Evolutionary conservation across 768 basidiomycete species (phyloP), one percentile per base, ranked within the genome.

Genomic region (Leucocoprinus sp.): DNA sequence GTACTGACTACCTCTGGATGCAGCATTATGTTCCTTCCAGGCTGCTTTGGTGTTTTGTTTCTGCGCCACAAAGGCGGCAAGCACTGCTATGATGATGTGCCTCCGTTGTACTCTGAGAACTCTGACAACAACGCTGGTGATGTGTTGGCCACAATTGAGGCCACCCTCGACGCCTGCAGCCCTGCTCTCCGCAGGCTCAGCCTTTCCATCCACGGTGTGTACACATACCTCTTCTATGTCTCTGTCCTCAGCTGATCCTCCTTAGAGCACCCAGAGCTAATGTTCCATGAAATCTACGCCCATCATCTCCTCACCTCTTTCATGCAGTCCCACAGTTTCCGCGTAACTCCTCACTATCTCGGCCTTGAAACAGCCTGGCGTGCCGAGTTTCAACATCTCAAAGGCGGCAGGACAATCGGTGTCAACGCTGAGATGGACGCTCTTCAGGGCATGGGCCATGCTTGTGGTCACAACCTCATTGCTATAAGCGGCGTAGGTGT

Each of bases 381-480:
- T 18, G 88, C 88, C 0, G 72, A 70, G 1, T 89, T 76, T 54
- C 64, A 71, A 12, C 70, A 80, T 52, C 81, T 83, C 6, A 58
- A 65, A 22, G 85, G 83, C 7, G 85, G 84, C 4, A 72, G 78
- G 43, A 78, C 74, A 0, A 74, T 90, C 22, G 87, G 87, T 0
- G 66, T 91, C 47, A 90, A 91, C 59, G 87, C 86, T n/a, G 88
- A 90, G 74, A 80, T 82, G 79, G 79, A 81, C 43, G 82, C 81
- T 1, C 64, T 83, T 19, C 64, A 65, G 48, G 70, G 74, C 0
- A 67, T 81, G 26, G 78, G 84, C 0, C 84, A 85, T 52, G 84
- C 82, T 1, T 90, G 87, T 55, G 87, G 87, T 1, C 87, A 91
- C 57, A 90, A 90, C 54, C 66, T 91, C 38, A 90, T 91, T 40